Evolutionary conservation across 257 asterid genomes (phyloP), one percentile per base, ranked within the genome.

Genomic region (Fraxinus americana): DNA sequence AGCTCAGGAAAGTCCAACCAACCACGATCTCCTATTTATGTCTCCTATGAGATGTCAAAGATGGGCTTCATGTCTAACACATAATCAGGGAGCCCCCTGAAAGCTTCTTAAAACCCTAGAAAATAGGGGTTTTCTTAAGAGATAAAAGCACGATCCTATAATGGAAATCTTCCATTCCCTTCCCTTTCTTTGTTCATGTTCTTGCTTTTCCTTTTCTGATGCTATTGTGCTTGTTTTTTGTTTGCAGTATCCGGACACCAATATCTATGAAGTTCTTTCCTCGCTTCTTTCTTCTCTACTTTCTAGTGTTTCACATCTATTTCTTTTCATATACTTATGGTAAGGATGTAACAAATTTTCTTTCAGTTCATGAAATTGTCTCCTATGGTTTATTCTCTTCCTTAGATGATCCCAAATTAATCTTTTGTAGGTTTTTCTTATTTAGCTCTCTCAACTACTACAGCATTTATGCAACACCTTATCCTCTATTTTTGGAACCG

Each of bases 191-290:
- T 67, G 48, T 17, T 1, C 68, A 78, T 39, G 29, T 54, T 69
- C 65, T 71, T 45, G 27, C 79, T 67, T 74, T 67, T 68, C 14
- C 72, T 52, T 82, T 79, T 66, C 87, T 87, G 70, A 83, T 57
- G 30, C 82, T 23, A 70, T 66, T 61, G 76, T 81, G 73, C 78
- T 82, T 82, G 81, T 25, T 25, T 82, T 79, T 85, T 75, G 82
- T 76, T 80, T 92, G 96, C 99, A 95, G 99, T 83, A 98, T 95
- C 76, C 94, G 99, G 69, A 95, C 99, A 16, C 99, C 99, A 77
- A 87, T 95, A 86, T 95, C 99, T 50, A 93, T 93, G 99, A 95
- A 95, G 91, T 95, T 93, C 89, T 95, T 93, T 81, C 99, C 99
- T 59, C 99, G 98, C 83, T 95, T 95, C 96, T 95, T 95, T 83